Evolutionary conservation across 306 rosid genomes (phyloP), one percentile per base, ranked within the genome.

Genomic region (Hylodesmum podocarpum): DNA sequence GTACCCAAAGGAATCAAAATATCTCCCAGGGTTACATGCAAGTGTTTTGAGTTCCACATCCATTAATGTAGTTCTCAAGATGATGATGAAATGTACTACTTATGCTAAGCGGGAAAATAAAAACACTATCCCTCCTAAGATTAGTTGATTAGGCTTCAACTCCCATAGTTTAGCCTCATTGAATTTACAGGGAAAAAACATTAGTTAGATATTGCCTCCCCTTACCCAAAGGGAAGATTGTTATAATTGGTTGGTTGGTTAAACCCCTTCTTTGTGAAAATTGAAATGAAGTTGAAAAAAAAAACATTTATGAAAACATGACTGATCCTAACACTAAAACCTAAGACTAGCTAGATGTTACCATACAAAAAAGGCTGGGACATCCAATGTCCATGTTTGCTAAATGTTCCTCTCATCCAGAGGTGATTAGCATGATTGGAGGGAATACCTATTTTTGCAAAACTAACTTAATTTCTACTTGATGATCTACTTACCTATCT

Each of bases 1-100:
- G 86, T 78, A 87, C 88, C 98, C 90, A 86, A 86, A 93, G 98
- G 97, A 91, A 90, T 81, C 98, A 82, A 95, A 95, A 95, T 90
- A 92, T 88, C 84, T 90, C 96, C 97, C 97, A 31, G 88, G 87
- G 88, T 82, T 76, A 74, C 85, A 89, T 92, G 97, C 97, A 95
- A 64, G 83, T 90, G 88, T 71, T 89, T 89, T 87, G 92, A 93
- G 86, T 80, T 84, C 94, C 83, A 88, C 89, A 88, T 85, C 95
- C 96, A 87, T 86, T 82, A 80, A 76, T 85, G 97, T 49, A 80
- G 89, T 66, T 71, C 91, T 85, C 97, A 89, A 87, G 73, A 87
- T 82, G 80, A 89, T 80, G 88, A 86, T 81, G 88, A 88, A 72
- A 80, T 80, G 78, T 82, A 72, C 83, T 79, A 87, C 66, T 86